These are phyloP conservation scores for Viola pubescens DNA, from an alignment of 441 rosid genomes.

Conservation along the genomic window DNA sequence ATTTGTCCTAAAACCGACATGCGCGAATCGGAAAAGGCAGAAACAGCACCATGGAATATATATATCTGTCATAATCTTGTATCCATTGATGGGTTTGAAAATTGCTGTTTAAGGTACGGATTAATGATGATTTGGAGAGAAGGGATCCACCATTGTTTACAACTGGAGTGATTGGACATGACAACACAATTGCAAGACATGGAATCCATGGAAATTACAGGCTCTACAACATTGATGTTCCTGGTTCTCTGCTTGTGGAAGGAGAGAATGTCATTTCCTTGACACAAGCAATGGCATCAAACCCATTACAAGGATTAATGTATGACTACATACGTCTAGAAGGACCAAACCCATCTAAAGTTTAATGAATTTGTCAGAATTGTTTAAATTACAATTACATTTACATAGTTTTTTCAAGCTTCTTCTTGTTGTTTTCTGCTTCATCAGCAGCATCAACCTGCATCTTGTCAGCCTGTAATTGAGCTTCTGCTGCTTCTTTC, in stretches of 20 bases:
- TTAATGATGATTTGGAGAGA: conserved; percentile 33
- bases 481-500: conserved; percentile 50
- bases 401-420: conserved; percentile 20
- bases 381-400: conserved; percentile 6
- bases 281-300: conserved; percentile 37
- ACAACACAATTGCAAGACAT: conserved; percentile 70
- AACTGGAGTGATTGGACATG: conserved; percentile 60
- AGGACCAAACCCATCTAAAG: conserved; percentile 15
- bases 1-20: too few species aligned
- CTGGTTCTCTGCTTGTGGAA: conserved; percentile 29
- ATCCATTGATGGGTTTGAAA: not conserved
- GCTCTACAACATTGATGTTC: conserved; percentile 50
- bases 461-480: conserved; percentile 35
- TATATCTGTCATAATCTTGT: not conserved
- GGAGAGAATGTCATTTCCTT: conserved; percentile 58
- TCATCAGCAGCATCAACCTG: conserved; percentile 60
- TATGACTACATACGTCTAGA: conserved; percentile 75
- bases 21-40: not conserved
- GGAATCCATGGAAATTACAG: conserved; percentile 77
- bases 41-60: too few species aligned
- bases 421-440: conserved; percentile 43
- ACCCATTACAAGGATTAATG: conserved; percentile 64
- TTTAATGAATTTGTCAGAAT: not conserved
- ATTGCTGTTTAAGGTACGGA: conserved; percentile 30
- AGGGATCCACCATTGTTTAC: conserved; percentile 32